Conservation (phyloP, 176 grass and related monocot species). For the Olyra latifolia region DNA sequence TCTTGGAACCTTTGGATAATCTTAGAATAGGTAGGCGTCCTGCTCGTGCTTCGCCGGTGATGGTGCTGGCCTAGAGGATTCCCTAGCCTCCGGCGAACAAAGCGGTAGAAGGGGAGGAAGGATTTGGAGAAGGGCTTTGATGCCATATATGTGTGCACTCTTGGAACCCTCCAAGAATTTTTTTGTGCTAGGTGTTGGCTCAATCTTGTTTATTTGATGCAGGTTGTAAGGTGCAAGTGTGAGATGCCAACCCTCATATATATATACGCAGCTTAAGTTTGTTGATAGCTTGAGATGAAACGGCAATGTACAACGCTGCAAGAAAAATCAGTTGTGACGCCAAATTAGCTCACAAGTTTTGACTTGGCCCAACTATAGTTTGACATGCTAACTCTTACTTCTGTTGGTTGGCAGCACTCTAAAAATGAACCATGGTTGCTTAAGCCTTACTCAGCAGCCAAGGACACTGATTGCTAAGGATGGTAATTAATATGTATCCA, state of each 20-base stretch:
- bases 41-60: conserved; percentile 22
- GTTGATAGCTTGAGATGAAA: neutral
- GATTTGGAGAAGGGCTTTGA: conserved; percentile 51
- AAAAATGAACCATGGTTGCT: conserved; percentile 15
- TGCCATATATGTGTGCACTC: conserved; percentile 32
- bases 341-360: conserved; percentile 34
- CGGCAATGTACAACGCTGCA: conserved; percentile 9
- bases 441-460: conserved; percentile 21
- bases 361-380: conserved; percentile 16
- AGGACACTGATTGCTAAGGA: conserved; percentile 9
- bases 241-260: neutral
- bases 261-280: conserved; percentile 35
- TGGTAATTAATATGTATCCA: neutral
- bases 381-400: conserved; percentile 19
- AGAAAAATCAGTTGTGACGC: conserved; percentile 32
- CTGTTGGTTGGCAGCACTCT: neutral
- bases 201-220: conserved; percentile 28
- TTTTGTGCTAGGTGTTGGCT: neutral
- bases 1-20: conserved; percentile 34
- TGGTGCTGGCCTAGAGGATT: conserved; percentile 20
- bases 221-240: conserved; percentile 35
- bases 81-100: conserved; percentile 33
- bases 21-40: conserved; percentile 10
- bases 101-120: conserved; percentile 41
- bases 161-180: conserved; percentile 14